Base-by-base conservation (phyloP, 768 basidiomycete genomes). In the Mycena filopes region DNA sequence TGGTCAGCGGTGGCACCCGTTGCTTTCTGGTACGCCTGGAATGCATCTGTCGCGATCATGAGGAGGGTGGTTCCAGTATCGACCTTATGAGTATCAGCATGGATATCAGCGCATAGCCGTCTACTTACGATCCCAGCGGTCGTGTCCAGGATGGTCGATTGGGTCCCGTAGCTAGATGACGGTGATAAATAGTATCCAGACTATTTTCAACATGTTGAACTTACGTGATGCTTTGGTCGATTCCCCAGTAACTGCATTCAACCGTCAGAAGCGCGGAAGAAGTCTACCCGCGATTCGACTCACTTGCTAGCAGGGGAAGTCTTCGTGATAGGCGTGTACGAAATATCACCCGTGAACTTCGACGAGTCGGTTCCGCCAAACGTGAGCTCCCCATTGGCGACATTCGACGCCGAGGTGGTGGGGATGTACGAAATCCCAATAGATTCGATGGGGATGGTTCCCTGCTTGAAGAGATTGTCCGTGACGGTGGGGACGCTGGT, bases 31-130 rank as follows among this genome's bases (percentile, higher is more conserved):
- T 89, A 91, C 13, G 76, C 77, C 51, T 83, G 72, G 80, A 88
- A 89, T 6, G 86, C 86, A 63, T 88, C 86, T 2, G 85, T 85
- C 13, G 87, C 86, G 59, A 89, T 73, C 54, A 88, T 77, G 5
- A 88, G 70, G 40, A 87, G 76, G 20, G 87, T 86, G 33, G 87
- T 86, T 47, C 85, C 83, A 31, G 82, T 83, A 70, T 86, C 86
- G 41, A 86, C 66, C 66, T 67, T 10, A 55, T 18, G n/a, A 45
- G 9, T 28, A 6, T 50, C 20, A 53, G 54, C 12, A 38, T 4
- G 21, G 3, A 10, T 12, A 1, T n/a, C n/a, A 23, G 31, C 29
- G 16, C 38, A 21, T n/a, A 29, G 41, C 23, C 7, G 26, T 5
- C 23, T 26, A 46, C 54, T 21, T 31, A 65, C 82, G 65, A 86